Conservation (phyloP, 164 flowering plant genomes). For the Liriodendron chinense region DNA sequence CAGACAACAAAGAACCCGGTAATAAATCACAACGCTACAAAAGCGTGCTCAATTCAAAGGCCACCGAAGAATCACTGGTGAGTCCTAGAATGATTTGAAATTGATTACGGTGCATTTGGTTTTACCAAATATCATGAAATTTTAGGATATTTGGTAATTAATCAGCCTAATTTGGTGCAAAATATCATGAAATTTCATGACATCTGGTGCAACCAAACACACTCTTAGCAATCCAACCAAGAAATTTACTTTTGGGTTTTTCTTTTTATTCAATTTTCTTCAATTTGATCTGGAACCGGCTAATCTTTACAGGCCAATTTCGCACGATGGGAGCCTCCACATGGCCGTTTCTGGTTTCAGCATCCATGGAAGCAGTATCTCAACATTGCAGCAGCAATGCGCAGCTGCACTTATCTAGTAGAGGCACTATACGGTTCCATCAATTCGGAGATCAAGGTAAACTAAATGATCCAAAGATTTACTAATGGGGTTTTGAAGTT, state of each 20-base stretch:
- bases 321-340: slow-evolving; percentile 88
- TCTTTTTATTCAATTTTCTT: neutral
- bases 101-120: neutral
- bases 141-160: too few relatives aligned
- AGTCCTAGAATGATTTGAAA: slow-evolving; percentile 2
- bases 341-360: slow-evolving; percentile 59
- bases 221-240: neutral
- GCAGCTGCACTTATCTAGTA: slow-evolving; percentile 60
- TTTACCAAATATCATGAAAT: neutral
- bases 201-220: too few relatives aligned
- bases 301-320: slow-evolving; percentile 54
- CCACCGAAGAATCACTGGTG: slow-evolving; percentile 65
- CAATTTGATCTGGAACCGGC: neutral
- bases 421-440: slow-evolving; percentile 65
- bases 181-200: too few relatives aligned
- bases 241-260: neutral
- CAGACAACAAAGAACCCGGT: slow-evolving; percentile 14
- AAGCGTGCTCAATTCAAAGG: slow-evolving; percentile 63
- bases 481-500: too few relatives aligned
- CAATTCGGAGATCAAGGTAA: slow-evolving; percentile 49
- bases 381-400: slow-evolving; percentile 48
- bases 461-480: neutral
- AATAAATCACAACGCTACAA: slow-evolving; percentile 47
- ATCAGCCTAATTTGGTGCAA: too few relatives aligned
- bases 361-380: slow-evolving; percentile 89